Conservation (phyloP, 768 basidiomycete genomes). For the Suillus hirtellus region DNA sequence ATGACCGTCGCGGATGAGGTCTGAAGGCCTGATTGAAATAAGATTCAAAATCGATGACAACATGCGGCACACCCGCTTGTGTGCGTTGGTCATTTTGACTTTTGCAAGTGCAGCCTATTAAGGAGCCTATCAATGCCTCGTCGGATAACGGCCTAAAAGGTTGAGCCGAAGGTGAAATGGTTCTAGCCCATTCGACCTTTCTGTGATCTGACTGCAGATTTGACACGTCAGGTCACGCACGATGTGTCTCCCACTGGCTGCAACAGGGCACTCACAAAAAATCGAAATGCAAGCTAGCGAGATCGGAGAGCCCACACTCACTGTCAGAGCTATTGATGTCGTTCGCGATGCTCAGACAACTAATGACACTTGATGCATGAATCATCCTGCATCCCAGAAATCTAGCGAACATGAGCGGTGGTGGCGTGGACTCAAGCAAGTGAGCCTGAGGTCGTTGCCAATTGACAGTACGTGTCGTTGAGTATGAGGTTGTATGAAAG, state of each 20-base stretch:
- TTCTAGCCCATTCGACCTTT: too few relatives aligned
- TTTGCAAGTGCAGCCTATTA: not conserved
- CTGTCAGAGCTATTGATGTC: not conserved
- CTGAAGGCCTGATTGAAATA: not conserved
- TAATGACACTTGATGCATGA: not conserved
- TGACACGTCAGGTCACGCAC: not conserved
- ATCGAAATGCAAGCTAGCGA: not conserved
- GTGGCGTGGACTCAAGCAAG: not conserved
- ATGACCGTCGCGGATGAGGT: not conserved
- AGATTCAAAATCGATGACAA: not conserved
- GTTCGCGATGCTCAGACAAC: not conserved
- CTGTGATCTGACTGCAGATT: too few relatives aligned
- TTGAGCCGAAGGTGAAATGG: not conserved
- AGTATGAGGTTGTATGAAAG: not conserved
- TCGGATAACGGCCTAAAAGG: too few relatives aligned
- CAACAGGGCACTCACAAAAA: not conserved
- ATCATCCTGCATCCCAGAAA: not conserved
- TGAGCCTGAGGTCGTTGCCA: not conserved
- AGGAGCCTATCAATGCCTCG: not conserved
- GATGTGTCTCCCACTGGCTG: too few relatives aligned
- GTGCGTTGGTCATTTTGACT: not conserved
- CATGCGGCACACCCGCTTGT: not conserved
- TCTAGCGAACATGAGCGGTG: not conserved
- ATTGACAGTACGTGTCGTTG: not conserved
- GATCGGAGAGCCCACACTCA: not conserved